These are phyloP conservation scores for Ophiostoma montium DNA, from an alignment of 2,329 filamentous ascomycete species.

Conservation along the genomic window DNA sequence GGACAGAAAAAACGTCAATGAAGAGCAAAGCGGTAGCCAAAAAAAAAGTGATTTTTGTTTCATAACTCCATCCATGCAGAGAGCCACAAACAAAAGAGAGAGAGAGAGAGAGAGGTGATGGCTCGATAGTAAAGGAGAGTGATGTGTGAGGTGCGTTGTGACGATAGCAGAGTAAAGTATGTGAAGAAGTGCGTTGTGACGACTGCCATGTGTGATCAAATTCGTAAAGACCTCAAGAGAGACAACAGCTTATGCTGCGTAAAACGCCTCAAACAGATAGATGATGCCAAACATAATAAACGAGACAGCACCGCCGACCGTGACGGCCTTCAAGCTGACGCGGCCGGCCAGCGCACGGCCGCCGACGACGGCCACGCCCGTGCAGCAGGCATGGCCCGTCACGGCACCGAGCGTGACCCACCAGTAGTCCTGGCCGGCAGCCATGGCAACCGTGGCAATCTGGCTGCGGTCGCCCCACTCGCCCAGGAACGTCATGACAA, in stretches of 20 bases:
- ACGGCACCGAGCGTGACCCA: constrained; percentile 90
- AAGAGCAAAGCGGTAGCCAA: constrained; percentile 2
- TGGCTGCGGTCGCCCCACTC: constrained; percentile 98
- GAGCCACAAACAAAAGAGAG: constrained; percentile 5
- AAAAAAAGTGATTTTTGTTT: constrained; percentile 5
- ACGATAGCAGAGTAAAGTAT: background rate
- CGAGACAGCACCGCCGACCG: constrained; percentile 75
- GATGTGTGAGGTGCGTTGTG: background rate
- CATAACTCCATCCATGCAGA: constrained; percentile 15
- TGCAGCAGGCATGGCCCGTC: constrained; percentile 77
- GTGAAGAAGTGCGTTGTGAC: background rate
- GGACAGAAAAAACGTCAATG: background rate
- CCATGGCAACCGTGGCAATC: constrained; percentile 98
- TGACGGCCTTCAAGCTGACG: constrained; percentile 93
- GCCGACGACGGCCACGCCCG: constrained; percentile 78
- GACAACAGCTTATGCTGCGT: constrained; percentile 17
- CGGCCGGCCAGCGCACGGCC: constrained; percentile 83
- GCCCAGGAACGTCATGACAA: constrained; percentile 96
- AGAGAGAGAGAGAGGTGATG: background rate
- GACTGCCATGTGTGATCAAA: background rate
- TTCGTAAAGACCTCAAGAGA: background rate
- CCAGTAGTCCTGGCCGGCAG: constrained; percentile 96
- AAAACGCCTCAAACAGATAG: constrained; percentile 72
- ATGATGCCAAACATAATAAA: constrained; percentile 88
- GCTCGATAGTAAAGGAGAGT: background rate